Percentiles rank a stretch among this genome's conserved stretches.
These are phyloP conservation scores for Aureobasidium sp. DNA, from an alignment of 2,329 filamentous ascomycete genomes.

Conservation along the genomic window DNA sequence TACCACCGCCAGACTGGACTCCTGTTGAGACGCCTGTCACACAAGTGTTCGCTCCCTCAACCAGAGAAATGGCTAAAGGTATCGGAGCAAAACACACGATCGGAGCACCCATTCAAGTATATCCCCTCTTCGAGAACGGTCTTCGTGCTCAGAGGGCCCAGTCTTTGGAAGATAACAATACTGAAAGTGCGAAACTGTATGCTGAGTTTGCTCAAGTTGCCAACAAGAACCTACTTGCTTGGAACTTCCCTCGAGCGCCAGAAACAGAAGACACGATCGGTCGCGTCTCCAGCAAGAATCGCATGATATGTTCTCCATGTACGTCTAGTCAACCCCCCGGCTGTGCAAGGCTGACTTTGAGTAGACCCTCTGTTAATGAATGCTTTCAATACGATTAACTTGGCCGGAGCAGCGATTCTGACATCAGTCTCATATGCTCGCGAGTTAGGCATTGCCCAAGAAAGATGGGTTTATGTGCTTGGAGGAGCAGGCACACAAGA, in stretches of 20 bases:
- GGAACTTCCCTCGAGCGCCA: slow-evolving; percentile 45
- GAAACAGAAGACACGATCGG: slow-evolving; percentile 46
- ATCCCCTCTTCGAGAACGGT: slow-evolving; percentile 58
- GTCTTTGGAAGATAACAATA: slow-evolving; percentile 46
- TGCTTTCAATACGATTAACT: slow-evolving; percentile 61
- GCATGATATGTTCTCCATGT: slow-evolving; percentile 64
- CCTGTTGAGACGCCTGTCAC: slow-evolving; percentile 39
- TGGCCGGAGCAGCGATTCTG: slow-evolving; percentile 52
- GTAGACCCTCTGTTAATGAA: slow-evolving; percentile 62
- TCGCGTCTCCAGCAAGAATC: slow-evolving; percentile 47
- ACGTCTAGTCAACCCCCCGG: background rate
- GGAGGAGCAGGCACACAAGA: slow-evolving; percentile 57
- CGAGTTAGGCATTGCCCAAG: slow-evolving; percentile 45
- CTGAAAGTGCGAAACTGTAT: slow-evolving; percentile 53
- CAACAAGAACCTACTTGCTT: slow-evolving; percentile 45
- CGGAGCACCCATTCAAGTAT: slow-evolving; percentile 57
- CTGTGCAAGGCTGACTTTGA: slow-evolving; percentile 15
- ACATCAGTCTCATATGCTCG: slow-evolving; percentile 50
- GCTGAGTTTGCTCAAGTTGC: slow-evolving; percentile 52
- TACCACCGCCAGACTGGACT: slow-evolving; percentile 55
- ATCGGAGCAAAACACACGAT: slow-evolving; percentile 50
- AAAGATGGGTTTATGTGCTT: slow-evolving; percentile 56
- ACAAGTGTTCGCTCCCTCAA: slow-evolving; percentile 44
- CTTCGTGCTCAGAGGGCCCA: slow-evolving; percentile 51
- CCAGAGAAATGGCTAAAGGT: slow-evolving; percentile 37